These are phyloP conservation scores for Backusella liffmaniae DNA, from an alignment of 192 early-diverging fungal genomes.

Conservation along the genomic window DNA sequence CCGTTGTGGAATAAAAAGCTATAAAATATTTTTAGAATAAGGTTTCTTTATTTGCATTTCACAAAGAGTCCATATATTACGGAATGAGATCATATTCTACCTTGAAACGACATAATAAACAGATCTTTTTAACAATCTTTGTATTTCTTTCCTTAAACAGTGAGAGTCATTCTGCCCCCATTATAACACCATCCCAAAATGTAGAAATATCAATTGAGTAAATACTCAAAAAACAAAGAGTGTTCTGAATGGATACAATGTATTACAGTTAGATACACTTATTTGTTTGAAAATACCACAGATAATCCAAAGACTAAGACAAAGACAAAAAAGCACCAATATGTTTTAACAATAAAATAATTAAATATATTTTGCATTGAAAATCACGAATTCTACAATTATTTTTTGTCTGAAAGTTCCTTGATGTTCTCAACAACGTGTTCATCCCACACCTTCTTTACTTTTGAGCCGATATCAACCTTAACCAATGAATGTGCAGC, in stretches of 20 bases:
- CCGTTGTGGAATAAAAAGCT: too few species aligned
- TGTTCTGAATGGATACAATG: too few species aligned
- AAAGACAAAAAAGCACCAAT: too few species aligned
- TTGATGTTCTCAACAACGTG: conserved; percentile 9
- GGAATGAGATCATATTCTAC: background rate
- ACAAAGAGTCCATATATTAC: background rate
- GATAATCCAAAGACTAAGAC: background rate
- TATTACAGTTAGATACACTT: too few species aligned
- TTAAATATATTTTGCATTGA: background rate
- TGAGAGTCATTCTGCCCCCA: background rate
- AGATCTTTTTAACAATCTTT: background rate
- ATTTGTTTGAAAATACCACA: background rate
- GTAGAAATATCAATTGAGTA: background rate
- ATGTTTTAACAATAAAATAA: background rate
- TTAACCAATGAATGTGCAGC: conserved; percentile 6
- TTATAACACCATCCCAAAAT: background rate
- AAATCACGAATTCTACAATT: background rate
- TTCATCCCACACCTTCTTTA: background rate
- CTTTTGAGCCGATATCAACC: conserved; percentile 15
- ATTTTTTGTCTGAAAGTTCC: conserved; percentile 6
- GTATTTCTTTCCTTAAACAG: background rate
- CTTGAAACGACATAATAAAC: background rate
- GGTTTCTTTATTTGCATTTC: background rate
- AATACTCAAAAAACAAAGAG: background rate
- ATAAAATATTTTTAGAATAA: background rate